Percentiles rank a stretch among this genome's conserved stretches.
phyloP scores from a whole-genome alignment of 768 basidiomycete species.

The Dioszegia crocea region DNA sequence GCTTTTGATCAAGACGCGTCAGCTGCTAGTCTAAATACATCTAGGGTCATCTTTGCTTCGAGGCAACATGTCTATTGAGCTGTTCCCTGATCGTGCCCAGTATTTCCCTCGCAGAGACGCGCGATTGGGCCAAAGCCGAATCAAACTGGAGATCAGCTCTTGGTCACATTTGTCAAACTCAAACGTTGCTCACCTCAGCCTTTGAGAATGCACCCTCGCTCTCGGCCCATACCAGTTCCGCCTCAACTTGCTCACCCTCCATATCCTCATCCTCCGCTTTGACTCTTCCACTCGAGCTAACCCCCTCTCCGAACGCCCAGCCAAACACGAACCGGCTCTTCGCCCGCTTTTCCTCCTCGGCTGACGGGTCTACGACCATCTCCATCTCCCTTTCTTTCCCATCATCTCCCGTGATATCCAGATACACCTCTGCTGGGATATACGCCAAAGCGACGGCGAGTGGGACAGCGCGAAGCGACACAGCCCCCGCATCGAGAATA shows the following conservation, averaged over 20 bases:
- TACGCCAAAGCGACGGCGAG: constrained; percentile 38
- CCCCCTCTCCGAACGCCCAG: constrained; percentile 44
- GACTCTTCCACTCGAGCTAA: constrained; percentile 5
- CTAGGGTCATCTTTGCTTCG: background rate
- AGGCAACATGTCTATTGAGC: constrained; percentile 15
- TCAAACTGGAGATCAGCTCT: constrained; percentile 22
- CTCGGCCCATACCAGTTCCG: constrained; percentile 40
- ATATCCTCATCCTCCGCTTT: constrained; percentile 15
- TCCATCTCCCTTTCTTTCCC: constrained; percentile 7
- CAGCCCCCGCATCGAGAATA: constrained; percentile 43
- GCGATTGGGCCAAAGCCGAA: constrained; percentile 19
- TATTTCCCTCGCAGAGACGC: constrained; percentile 18
- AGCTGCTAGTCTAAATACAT: no score
- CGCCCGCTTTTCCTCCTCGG: constrained; percentile 42
- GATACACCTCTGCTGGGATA: background rate
- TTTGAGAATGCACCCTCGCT: constrained; percentile 39
- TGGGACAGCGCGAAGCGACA: constrained; percentile 42
- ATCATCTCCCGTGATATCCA: background rate
- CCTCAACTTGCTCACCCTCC: constrained; percentile 18
- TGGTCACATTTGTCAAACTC: background rate
- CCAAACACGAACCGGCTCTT: constrained; percentile 31
- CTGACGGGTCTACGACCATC: constrained; percentile 47
- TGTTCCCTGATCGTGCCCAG: constrained; percentile 11
- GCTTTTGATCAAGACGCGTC: no score
- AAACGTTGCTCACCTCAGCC: constrained; percentile 21